Percentiles rank a stretch among this genome's conserved stretches.
phyloP scores from a whole-genome alignment of 2,329 filamentous ascomycete species.

The Neofusicoccum umdonicola region DNA sequence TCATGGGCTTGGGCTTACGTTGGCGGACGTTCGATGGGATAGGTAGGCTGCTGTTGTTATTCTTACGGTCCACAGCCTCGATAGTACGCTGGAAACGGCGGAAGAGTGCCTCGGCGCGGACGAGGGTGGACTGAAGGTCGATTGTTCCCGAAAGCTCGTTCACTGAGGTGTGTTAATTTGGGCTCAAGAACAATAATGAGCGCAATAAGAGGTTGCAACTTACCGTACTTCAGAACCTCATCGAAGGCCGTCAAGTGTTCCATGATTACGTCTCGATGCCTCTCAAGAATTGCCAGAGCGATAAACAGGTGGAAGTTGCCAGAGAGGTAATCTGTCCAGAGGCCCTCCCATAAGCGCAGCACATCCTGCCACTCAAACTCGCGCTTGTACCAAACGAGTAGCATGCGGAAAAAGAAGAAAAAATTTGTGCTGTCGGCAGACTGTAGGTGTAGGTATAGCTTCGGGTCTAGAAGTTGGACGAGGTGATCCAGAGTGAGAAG shows the following conservation, averaged over 20 bases:
- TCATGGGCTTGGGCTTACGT: conserved; percentile 39
- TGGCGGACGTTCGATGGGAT: conserved; percentile 44
- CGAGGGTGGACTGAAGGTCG: conserved; percentile 80
- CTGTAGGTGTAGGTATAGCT: conserved; percentile 86
- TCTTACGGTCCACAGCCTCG: conserved; percentile 88
- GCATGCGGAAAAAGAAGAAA: conserved; percentile 99
- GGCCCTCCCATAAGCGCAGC: conserved; percentile 80
- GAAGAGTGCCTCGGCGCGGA: conserved; percentile 86
- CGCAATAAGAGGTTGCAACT: conserved; percentile 31
- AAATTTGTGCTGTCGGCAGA: conserved; percentile 95
- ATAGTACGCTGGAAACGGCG: conserved; percentile 83
- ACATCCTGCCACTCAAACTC: conserved; percentile 91
- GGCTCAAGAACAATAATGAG: background rate
- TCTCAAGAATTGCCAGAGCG: conserved; percentile 89
- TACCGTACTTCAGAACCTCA: conserved; percentile 94
- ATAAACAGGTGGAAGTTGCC: conserved; percentile 94
- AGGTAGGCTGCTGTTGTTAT: conserved; percentile 64
- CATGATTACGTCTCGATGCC: conserved; percentile 96
- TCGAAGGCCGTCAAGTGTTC: conserved; percentile 91
- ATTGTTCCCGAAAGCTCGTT: conserved; percentile 95
- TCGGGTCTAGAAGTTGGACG: conserved; percentile 94
- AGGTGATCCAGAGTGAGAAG: conserved; percentile 89
- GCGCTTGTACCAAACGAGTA: conserved; percentile 97
- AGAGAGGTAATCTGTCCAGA: conserved; percentile 91
- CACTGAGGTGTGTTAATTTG: conserved; percentile 52